These are phyloP conservation scores for Quercus ilex DNA, from an alignment of 306 rosid genomes.

Conservation along the genomic window DNA sequence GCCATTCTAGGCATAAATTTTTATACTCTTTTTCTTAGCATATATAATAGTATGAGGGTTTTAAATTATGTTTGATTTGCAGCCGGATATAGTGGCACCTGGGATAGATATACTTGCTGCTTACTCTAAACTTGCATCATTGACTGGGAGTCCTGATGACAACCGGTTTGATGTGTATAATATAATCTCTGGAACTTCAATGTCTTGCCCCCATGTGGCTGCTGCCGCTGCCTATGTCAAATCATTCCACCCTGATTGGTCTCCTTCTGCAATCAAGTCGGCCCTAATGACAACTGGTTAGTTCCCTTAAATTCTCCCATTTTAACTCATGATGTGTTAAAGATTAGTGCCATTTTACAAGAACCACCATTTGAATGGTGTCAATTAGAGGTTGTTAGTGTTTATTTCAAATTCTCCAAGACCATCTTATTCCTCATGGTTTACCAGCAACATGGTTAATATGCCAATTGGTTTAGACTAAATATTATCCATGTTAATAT, in stretches of 20 bases:
- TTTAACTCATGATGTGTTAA: too few species aligned
- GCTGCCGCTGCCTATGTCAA: constrained; percentile 74
- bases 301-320: neutral
- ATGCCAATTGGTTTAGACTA: too few species aligned
- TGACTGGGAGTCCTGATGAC: constrained; percentile 42
- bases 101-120: constrained; percentile 77
- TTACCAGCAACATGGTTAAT: too few species aligned
- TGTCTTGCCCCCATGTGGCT: constrained; percentile 73
- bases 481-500: too few species aligned
- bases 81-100: constrained; percentile 83
- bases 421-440: too few species aligned
- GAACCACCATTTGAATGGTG: too few species aligned
- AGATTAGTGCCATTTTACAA: too few species aligned
- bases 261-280: constrained; percentile 82
- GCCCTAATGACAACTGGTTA: constrained; percentile 88
- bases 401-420: too few species aligned
- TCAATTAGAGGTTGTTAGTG: too few species aligned
- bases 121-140: constrained; percentile 38
- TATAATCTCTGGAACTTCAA: constrained; percentile 76
- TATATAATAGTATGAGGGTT: too few species aligned
- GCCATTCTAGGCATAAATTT: too few species aligned
- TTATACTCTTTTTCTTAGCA: too few species aligned
- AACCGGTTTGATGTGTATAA: constrained; percentile 35
- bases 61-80: neutral
- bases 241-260: constrained; percentile 80